Percentiles rank a stretch among this genome's conserved stretches.
Conservation (phyloP, 345 rosid genomes). For the Corchorus capsularis region DNA sequence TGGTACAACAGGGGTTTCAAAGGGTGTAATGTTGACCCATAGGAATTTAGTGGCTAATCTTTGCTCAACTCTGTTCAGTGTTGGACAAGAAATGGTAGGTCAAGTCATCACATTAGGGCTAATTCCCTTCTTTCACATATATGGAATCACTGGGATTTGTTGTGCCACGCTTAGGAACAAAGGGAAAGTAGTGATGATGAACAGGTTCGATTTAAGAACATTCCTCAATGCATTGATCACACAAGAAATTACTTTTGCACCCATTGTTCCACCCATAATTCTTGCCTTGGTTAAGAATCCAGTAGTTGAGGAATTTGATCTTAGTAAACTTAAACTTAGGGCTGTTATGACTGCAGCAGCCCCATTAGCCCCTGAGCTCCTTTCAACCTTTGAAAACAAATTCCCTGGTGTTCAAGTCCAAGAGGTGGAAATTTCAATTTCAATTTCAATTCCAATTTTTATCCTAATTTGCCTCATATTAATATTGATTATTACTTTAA, state of each 20-base stretch:
- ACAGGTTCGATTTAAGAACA: constrained; percentile 68
- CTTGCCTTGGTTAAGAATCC: constrained; percentile 82
- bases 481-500: neutral
- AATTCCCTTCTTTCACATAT: constrained; percentile 93
- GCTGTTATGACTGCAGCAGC: constrained; percentile 95
- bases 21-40: constrained; percentile 91
- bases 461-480: neutral
- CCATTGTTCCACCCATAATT: constrained; percentile 88
- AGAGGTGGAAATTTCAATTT: constrained; percentile 44
- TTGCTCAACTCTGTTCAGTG: constrained; percentile 80
- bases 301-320: constrained; percentile 80
- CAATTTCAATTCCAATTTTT: neutral
- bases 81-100: constrained; percentile 68
- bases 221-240: constrained; percentile 67
- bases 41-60: constrained; percentile 82
- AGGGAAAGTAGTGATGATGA: constrained; percentile 89
- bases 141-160: constrained; percentile 87
- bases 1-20: constrained; percentile 92
- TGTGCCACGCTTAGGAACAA: constrained; percentile 82
- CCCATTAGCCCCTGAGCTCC: constrained; percentile 82
- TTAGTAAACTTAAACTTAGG: constrained; percentile 68
- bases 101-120: constrained; percentile 68
- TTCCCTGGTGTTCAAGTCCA: constrained; percentile 87
- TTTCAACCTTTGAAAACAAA: constrained; percentile 62
- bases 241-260: constrained; percentile 84